A percentile compares a stretch with the other conserved stretches of the same genome.
Conservation (phyloP, 495 filamentous ascomycete species). For the Talaromyces trachyspermus region DNA sequence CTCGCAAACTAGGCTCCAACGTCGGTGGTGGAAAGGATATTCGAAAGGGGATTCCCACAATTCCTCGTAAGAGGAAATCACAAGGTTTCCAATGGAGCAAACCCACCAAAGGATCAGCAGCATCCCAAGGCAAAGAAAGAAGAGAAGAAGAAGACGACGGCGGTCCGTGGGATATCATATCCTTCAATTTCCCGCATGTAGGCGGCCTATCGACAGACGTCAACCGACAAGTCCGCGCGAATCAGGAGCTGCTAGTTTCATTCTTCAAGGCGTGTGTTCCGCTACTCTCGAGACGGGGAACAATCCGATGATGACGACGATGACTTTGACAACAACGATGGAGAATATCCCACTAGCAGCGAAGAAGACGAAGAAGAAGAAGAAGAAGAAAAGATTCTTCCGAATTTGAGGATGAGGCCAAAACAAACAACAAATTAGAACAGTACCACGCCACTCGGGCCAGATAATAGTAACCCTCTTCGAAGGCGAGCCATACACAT, state of each 20-base stretch:
- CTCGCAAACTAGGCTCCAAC: slow-evolving; percentile 53
- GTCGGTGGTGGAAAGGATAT: slow-evolving; percentile 37
- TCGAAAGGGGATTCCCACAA: slow-evolving; percentile 19
- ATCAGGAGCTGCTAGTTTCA: slow-evolving; percentile 79
- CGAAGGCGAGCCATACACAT: slow-evolving; percentile 84
- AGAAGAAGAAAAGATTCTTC: too few relatives aligned
- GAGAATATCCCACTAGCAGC: background rate
- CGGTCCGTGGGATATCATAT: slow-evolving; percentile 60
- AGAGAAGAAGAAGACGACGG: slow-evolving; percentile 17
- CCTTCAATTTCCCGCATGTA: slow-evolving; percentile 96
- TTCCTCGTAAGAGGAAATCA: slow-evolving; percentile 21
- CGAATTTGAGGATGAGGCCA: background rate
- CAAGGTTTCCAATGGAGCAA: too few relatives aligned
- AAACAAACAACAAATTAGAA: slow-evolving; percentile 10
- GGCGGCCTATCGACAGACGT: slow-evolving; percentile 88
- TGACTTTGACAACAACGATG: background rate
- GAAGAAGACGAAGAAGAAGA: background rate
- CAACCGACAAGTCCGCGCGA: slow-evolving; percentile 85
- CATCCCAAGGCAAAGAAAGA: slow-evolving; percentile 29
- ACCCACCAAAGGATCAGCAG: too few relatives aligned
- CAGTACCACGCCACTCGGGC: slow-evolving; percentile 33
- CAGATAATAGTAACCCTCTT: slow-evolving; percentile 82
- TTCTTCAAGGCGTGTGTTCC: slow-evolving; percentile 65
- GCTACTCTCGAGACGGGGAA: slow-evolving; percentile 30
- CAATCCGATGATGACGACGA: slow-evolving; percentile 10